Conservation (phyloP, 2,329 filamentous ascomycete genomes). For the Raffaelea ambrosiae region DNA sequence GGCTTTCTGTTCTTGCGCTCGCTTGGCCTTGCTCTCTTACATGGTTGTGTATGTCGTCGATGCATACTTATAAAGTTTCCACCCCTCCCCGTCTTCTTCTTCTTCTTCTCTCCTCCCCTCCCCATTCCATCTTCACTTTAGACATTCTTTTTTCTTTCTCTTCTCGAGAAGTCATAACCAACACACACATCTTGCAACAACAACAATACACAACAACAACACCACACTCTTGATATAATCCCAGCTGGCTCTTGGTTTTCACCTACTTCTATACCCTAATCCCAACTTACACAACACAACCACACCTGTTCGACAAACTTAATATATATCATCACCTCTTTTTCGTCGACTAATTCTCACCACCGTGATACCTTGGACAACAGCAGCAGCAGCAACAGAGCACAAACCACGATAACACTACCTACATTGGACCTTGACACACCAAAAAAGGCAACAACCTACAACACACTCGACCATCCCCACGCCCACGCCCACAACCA, state of each 20-base stretch:
- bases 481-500: conserved; percentile 24
- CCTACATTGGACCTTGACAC: no score
- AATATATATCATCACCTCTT: no score
- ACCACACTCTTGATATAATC: conserved; percentile 14
- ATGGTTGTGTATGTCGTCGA: conserved; percentile 28
- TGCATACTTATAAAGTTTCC: conserved; percentile 34
- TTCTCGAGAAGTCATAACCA: no score
- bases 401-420: no score
- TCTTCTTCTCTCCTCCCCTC: background rate
- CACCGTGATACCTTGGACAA: background rate
- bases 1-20: no score
- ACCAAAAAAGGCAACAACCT: background rate
- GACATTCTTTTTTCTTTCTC: background rate
- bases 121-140: background rate
- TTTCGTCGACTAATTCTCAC: no score
- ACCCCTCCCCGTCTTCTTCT: conserved; percentile 23
- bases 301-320: background rate
- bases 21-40: conserved; percentile 1
- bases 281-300: background rate
- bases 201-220: no score
- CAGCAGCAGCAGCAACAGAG: background rate
- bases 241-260: conserved; percentile 26
- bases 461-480: background rate
- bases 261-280: conserved; percentile 11
- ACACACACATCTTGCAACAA: no score